phyloP scores from a whole-genome alignment of 345 rosid genomes.

The Noccaea bulbosa region DNA sequence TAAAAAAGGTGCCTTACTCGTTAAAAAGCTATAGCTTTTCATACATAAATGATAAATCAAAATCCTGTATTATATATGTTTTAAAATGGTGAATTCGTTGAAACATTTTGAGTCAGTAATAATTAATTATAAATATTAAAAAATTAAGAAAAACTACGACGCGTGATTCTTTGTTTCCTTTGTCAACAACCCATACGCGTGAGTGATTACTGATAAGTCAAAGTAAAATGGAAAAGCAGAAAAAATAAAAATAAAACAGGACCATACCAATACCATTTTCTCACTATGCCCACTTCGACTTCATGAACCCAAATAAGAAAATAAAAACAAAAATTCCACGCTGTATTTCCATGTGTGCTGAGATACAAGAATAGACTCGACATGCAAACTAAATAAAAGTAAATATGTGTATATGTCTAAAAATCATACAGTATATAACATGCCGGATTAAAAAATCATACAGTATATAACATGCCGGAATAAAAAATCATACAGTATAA shows the following conservation, averaged over 20 bases:
- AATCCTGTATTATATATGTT: neutral
- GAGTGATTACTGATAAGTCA: constrained; percentile 24
- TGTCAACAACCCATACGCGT: constrained; percentile 46
- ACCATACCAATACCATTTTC: constrained; percentile 33
- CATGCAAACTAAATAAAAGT: constrained; percentile 4
- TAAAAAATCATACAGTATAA: neutral
- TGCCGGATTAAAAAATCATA: neutral
- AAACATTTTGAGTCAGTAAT: constrained; percentile 26
- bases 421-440: constrained; percentile 7
- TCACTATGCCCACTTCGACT: constrained; percentile 40
- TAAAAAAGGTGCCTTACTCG: neutral
- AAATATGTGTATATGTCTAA: neutral
- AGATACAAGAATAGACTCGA: constrained; percentile 38
- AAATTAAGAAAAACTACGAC: constrained; percentile 36
- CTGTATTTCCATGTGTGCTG: constrained; percentile 47
- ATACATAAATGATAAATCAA: neutral
- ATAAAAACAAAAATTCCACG: constrained; percentile 44
- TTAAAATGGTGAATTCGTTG: neutral
- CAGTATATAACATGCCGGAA: neutral
- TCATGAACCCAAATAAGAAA: constrained; percentile 43
- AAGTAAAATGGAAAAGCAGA: constrained; percentile 15
- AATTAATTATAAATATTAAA: neutral
- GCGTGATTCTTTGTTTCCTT: constrained; percentile 38
- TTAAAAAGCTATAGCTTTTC: neutral
- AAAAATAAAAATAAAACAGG: constrained; percentile 15